Evolutionary conservation across 2,329 filamentous ascomycete genomes (phyloP), one percentile per base, ranked within the genome.

Genomic region (Pseudogymnoascus sp.): DNA sequence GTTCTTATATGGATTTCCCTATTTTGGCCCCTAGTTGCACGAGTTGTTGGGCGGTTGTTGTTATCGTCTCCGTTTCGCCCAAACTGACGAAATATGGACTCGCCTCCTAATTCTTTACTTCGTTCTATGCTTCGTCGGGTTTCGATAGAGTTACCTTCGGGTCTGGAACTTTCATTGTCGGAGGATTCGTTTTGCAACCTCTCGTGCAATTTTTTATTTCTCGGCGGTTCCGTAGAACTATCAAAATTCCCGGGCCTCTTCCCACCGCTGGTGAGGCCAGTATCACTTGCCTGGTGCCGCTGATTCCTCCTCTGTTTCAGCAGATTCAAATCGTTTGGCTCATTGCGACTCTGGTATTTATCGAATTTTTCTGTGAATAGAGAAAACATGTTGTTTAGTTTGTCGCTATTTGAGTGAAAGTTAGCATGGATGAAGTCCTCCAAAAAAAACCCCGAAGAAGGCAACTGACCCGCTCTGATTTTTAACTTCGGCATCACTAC

Each of bases 1-100:
- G 59, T 25, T 6, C 59, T n/a, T 23, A 56, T 56, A 35, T 1
- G 59, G 11, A 28, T 60, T 42, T 18, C 38, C 35, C 14, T 38
- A 60, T 60, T 40, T 11, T 42, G 59, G 12, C 59, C 23, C 16
- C 59, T 60, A 35, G 59, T 60, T 60, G 59, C 40, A 28, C 59
- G 59, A 60, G 59, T 60, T 25, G 59, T 7, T 60, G 59, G 33
- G 35, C 59, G 21, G 2, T 60, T 60, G 25, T 40, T 35, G 14
- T 28, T n/a, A 5, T 40, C 23, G 28, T 21, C 12, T 21, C 16
- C 50, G 16, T 33, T 56, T 56, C 3, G 50, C n/a, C 50, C 28
- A 56, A 56, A 18, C 2, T 35, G 50, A 56, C 16, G 50, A 2
- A 1, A 7, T 56, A 21, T 2, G 21, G 28, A 35, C n/a, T 11